Evolutionary conservation across 345 rosid genomes (phyloP), one percentile per base, ranked within the genome.

Genomic region (Psidium guajava): DNA sequence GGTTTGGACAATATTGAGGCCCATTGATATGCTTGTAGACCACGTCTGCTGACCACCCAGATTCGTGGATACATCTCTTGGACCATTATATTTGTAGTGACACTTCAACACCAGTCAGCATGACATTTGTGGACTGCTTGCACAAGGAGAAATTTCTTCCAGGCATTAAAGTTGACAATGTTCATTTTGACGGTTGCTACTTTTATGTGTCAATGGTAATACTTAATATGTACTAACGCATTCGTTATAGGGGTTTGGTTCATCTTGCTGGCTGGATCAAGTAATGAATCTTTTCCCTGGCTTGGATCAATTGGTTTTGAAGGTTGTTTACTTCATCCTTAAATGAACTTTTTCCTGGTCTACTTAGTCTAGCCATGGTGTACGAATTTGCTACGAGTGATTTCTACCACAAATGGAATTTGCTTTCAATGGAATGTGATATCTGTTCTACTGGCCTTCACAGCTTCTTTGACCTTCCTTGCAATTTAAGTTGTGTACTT

Each of bases 91-190:
- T 95, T 95, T 81, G 99, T 95, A 93, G 98, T 94, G 90, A 95
- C 99, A 85, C 93, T 95, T 95, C 98, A 82, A 94, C 98, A 57
- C 57, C 69, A 49, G 97, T 93, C 50, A 96, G 98, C n/a, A 91
- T 89, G 90, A 96, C 94, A 93, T 92, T 95, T 82, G 98, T 96
- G 15, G 98, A 96, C 86, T 93, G 92, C 58, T 98, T 95, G 55
- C 88, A 88, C 44, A 94, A 93, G 87, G 98, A 96, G 85, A 94
- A 93, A 82, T 90, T 96, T 51, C 97, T 95, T 83, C 99, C 98
- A 2, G 97, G 98, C 56, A 96, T 96, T 92, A 96, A 96, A 90
- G 98, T 94, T 69, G 97, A 96, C 90, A 96, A 96, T 96, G 98
- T 96, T 8, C 47, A 47, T 22, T 75, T 8, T n/a, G 47, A n/a